Evolutionary conservation across 345 rosid genomes (phyloP), one percentile per base, ranked within the genome.

Genomic region (Sapria himalayana): DNA sequence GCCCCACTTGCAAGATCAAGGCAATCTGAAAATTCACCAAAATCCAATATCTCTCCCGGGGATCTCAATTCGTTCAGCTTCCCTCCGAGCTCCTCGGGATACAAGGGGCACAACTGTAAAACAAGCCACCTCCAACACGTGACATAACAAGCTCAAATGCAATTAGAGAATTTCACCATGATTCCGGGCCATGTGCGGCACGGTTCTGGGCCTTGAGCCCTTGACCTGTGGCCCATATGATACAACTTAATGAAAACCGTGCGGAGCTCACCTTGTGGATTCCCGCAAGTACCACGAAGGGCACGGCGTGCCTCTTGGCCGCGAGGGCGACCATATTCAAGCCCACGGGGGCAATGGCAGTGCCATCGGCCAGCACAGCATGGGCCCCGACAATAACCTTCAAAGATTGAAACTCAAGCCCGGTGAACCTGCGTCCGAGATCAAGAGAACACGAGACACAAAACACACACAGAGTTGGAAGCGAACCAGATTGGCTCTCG

Each of bases 361-460:
- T 93, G 47, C 95, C 99, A 63, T 84, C 80, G 29, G 99, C 93
- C 95, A 91, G 77, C 25, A 91, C 93, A 42, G 85, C 95, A 58
- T 84, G 95, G 51, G 99, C 93, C 60, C 95, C 99, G 48, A 91
- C 86, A 34, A 84, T 91, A 57, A 91, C 99, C 95, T 84, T 55
- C 43, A 34, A 21, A 34, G 19, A 27, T 10, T 19, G 41, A 18
- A 46, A 55, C n/a, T 43, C 20, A 50, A n/a, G 29, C 46, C 19
- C 25, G 45, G 19, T 19, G 27, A 43, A 16, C 12, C 29, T 22
- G 20, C 5, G n/a, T 12, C 25, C 22, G 37, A 29, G 33, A 15
- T 33, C 14, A 24, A 21, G 32, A 41, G 49, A 19, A 15, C 7
- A 23, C 29, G 25, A 19, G 51, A 46, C 22, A 24, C 0, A 15